Evolutionary conservation across 306 rosid species (phyloP).

Genomic region (Ammopiptanthus mongolicus): DNA sequence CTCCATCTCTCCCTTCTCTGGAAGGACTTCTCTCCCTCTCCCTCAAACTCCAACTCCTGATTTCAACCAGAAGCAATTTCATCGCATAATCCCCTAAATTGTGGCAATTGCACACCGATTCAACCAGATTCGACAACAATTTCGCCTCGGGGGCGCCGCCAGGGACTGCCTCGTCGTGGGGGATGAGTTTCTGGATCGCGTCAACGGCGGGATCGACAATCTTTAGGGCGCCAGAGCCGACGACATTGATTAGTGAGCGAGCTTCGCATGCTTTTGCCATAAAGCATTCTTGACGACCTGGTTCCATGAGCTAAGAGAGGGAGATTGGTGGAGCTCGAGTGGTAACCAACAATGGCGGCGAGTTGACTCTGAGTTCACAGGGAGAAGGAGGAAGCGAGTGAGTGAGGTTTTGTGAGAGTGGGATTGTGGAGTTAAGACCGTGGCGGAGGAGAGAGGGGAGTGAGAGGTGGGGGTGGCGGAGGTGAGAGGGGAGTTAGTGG

Average conservation of each 20-base stretch:
- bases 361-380: too few species aligned
- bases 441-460: too few species aligned
- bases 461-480: too few species aligned
- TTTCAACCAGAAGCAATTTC: slow-evolving; percentile 77
- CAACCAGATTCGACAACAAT: slow-evolving; percentile 66
- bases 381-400: too few species aligned
- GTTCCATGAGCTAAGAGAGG: slow-evolving; percentile 10
- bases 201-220: slow-evolving; percentile 96
- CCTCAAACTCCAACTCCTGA: too few species aligned
- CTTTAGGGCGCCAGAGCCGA: slow-evolving; percentile 66
- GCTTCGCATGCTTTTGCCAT: slow-evolving; percentile 92
- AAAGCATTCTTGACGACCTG: slow-evolving; percentile 85
- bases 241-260: slow-evolving; percentile 83
- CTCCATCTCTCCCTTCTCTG: too few species aligned
- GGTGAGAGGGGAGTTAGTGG: too few species aligned
- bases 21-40: too few species aligned
- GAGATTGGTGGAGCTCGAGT: not conserved
- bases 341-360: too few species aligned
- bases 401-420: too few species aligned
- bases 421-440: too few species aligned
- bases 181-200: slow-evolving; percentile 83
- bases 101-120: slow-evolving; percentile 89
- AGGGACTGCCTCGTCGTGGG: slow-evolving; percentile 83
- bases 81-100: slow-evolving; percentile 79
- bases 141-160: slow-evolving; percentile 61